Evolutionary conservation across 495 filamentous ascomycete genomes (phyloP), one percentile per base, ranked within the genome.

Genomic region (Xylaria bambusicola): DNA sequence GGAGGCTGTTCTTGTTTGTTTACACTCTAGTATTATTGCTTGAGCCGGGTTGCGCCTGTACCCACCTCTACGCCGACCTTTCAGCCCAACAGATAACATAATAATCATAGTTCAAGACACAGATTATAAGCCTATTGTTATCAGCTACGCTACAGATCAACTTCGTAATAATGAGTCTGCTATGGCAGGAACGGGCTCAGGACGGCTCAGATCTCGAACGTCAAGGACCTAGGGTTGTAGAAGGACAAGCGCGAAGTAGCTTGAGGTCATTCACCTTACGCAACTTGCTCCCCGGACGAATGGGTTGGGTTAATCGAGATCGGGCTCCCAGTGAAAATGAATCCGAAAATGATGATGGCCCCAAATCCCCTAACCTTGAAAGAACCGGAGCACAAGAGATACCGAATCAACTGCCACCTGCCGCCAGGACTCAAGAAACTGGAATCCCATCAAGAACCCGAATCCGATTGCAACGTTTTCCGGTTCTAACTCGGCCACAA

Each of bases 331-430:
- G 69, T 27, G 66, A 65, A n/a, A 66, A 68, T 18, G 52, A 52
- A 33, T 10, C 40, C 21, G 63, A 65, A 15, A 58, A 42, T 12
- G 59, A 69, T 13, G 65, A 76, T 36, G 72, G 66, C 4, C 77
- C 77, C 26, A 82, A 83, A 62, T 70, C 73, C 2, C 75, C 79
- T 0, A 61, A 73, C 20, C 35, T 49, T 15, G n/a, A 18, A 40
- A 53, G 35, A 15, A 8, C 57, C 1, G 35, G 48, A 51, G n/a
- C 35, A 27, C 29, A 41, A 41, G 35, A 50, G 21, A 35, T 17
- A 31, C 21, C 46, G 18, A 51, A 33, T 26, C 35, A 24, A 17
- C 15, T 7, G 21, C 3, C 55, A 15, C 9, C 21, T 13, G 45
- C 31, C 13, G 44, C 47, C 31, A 44, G 24, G 26, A 35, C 6